Evolutionary conservation across 768 basidiomycete genomes (phyloP).

Genomic region (Boletus coccyginus): DNA sequence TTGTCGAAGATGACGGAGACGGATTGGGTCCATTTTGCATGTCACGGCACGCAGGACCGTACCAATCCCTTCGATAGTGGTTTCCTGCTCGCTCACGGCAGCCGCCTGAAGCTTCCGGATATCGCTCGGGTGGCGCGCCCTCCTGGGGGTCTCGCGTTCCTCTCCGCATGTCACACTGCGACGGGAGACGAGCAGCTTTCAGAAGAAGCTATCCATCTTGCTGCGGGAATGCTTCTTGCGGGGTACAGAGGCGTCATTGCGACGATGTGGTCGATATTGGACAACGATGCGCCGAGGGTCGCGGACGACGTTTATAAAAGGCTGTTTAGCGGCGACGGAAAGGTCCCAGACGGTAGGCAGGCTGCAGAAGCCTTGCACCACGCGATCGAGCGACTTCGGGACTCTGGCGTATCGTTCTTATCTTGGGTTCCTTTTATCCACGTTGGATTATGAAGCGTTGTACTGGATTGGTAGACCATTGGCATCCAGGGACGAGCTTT

Average conservation of each 20-base stretch:
- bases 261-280: too few relatives aligned
- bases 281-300: too few relatives aligned
- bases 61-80: constrained; percentile 19
- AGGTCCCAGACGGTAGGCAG: too few relatives aligned
- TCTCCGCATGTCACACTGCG: background rate
- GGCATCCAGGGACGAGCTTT: too few relatives aligned
- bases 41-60: constrained; percentile 27
- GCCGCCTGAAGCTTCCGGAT: background rate
- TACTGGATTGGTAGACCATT: background rate
- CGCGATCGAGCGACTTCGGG: too few relatives aligned
- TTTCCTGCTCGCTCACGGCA: constrained; percentile 12
- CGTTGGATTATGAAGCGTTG: background rate
- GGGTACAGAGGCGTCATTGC: too few relatives aligned
- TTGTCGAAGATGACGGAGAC: background rate
- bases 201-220: background rate
- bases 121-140: background rate
- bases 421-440: background rate
- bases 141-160: constrained; percentile 28
- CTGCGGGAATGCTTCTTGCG: too few relatives aligned
- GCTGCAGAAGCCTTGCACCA: too few relatives aligned
- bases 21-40: constrained; percentile 28
- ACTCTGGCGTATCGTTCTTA: too few relatives aligned
- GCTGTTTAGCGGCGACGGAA: too few relatives aligned
- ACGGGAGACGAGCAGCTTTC: background rate
- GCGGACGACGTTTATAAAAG: too few relatives aligned